Conservation (phyloP, 1,139 yeast genomes). For the Ogataea hybrid region DNA sequence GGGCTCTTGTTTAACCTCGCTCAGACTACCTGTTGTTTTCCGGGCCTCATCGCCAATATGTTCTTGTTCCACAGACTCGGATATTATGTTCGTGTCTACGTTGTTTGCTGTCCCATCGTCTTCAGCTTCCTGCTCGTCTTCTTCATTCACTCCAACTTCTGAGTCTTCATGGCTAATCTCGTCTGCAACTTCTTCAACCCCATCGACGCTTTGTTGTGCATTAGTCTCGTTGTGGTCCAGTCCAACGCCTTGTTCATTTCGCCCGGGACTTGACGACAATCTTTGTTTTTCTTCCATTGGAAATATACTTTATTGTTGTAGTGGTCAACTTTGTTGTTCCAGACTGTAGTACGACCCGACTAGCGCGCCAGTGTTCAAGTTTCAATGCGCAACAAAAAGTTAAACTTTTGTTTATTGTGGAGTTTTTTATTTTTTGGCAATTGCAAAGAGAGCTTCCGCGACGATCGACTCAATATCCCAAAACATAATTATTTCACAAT, state of each 20-base stretch:
- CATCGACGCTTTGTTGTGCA: not conserved
- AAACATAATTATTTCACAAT: not conserved
- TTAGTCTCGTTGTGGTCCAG: not conserved
- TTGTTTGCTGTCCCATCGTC: not conserved
- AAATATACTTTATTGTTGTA: not conserved
- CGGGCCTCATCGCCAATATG: not conserved
- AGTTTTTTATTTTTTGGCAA: slow-evolving; percentile 9
- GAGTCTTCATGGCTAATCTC: not conserved
- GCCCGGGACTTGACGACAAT: not conserved
- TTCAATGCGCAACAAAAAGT: slow-evolving; percentile 3
- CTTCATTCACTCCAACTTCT: not conserved
- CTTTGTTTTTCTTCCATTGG: not conserved
- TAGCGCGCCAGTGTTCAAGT: slow-evolving; percentile 4
- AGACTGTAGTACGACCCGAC: not conserved
- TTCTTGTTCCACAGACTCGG: not conserved
- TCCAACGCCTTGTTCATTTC: not conserved
- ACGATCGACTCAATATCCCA: slow-evolving; percentile 4
- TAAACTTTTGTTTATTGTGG: slow-evolving; percentile 8
- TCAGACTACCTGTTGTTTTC: not conserved
- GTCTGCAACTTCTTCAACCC: not conserved
- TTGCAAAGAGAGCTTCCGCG: not conserved
- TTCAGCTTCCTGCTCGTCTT: not conserved
- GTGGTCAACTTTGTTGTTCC: not conserved
- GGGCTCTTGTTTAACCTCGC: not conserved
- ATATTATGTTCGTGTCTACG: not conserved